A percentile compares a stretch with the other conserved stretches of the same genome.
Conservation (phyloP, 139 green algal genomes). For the Tetradesmus lagerheimii region DNA sequence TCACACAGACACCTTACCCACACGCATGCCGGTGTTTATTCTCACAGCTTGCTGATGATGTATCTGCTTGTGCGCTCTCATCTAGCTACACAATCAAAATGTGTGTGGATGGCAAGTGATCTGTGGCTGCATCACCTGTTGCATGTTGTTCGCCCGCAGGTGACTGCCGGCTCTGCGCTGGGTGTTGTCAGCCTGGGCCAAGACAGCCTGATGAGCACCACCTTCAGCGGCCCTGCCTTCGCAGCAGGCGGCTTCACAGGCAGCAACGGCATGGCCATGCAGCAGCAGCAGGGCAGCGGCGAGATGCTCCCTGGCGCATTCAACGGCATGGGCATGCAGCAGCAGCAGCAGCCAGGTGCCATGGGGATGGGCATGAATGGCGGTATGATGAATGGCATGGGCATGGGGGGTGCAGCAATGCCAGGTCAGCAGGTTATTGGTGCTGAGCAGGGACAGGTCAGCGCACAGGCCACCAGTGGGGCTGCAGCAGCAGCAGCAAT, state of each 20-base stretch:
- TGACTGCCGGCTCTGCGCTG: constrained; percentile 17
- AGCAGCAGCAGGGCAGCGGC: not conserved
- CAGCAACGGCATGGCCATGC: not conserved
- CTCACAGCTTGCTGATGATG: no score
- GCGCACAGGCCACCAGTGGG: not conserved
- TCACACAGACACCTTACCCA: no score
- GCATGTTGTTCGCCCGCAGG: not conserved
- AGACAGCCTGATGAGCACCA: constrained; percentile 29
- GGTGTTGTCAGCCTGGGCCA: not conserved
- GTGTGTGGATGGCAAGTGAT: no score
- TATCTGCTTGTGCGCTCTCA: no score
- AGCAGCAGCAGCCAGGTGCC: not conserved
- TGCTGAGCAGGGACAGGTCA: not conserved
- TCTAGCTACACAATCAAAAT: no score
- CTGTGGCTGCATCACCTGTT: not conserved
- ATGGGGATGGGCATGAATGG: not conserved
- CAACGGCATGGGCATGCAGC: not conserved
- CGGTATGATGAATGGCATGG: not conserved
- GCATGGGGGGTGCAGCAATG: not conserved
- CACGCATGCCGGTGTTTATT: no score
- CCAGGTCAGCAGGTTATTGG: not conserved
- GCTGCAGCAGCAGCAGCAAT: not conserved
- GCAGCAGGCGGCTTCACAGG: not conserved
- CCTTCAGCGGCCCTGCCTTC: not conserved
- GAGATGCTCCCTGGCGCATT: not conserved